Base-by-base conservation (phyloP, 768 basidiomycete genomes). In the Collybia mongolica region DNA sequence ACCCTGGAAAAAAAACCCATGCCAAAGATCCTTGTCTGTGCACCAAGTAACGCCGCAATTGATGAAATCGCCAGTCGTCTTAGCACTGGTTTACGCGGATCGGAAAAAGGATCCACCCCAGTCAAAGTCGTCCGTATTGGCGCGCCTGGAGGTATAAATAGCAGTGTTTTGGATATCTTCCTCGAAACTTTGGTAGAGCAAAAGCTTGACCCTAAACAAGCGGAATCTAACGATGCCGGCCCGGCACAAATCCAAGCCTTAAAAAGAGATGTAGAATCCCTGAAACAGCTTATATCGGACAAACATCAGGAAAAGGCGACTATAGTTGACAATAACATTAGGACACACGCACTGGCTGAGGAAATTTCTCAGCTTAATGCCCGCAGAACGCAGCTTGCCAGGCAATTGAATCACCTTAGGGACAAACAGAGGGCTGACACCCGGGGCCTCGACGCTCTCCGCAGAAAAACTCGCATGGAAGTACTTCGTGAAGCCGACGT, bases 11-110 rank as follows among this genome's bases (percentile, higher is more conserved):
- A 74, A 67, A 54, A 60, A 51, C 52, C 68, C n/a, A 62, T 75
- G 0, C 71, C 80, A 12, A 83, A 88, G 63, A 75, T 98, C 38
- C 79, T 99, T 15, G 75, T 99, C 32, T 99, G 97, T 61, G 97
- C 97, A 0, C 97, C 97, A 1, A 95, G 92, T 69, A 99, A 99
- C 67, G 97, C 97, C 15, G 97, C 97, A 20, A 95, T 99, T 36
- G 95, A 99, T 61, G 97, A 99, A 72, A 86, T 99, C 15, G 90
- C 92, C 6, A 79, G 82, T 59, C 87, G 97, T 36, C 71, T 99
- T 42, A 91, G 88, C 63, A 84, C 89, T 45, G 84, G 88, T n/a
- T 81, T 84, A 40, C 76, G 82, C 48, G 76, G 79, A 22, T 66
- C 81, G 19, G 72, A 77, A 28, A 84, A 81, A 39, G 70, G 69